A percentile compares a stretch with the other conserved stretches of the same genome.
Evolutionary conservation across 495 filamentous ascomycete genomes (phyloP).

Genomic region (Astrothelium subdiscretum): DNA sequence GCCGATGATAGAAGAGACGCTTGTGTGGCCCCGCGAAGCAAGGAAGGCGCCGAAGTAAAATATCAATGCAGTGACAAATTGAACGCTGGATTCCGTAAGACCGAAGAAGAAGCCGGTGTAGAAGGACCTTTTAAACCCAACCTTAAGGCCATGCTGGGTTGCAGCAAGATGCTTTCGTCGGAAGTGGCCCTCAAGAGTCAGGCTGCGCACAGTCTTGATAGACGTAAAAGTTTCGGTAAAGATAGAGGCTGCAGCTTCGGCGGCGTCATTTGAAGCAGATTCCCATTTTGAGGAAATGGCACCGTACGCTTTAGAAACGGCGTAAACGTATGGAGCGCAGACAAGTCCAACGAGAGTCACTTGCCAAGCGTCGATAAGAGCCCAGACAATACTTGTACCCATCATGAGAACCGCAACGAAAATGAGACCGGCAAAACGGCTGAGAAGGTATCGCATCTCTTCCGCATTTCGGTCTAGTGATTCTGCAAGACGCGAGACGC

Average conservation of each 20-base stretch:
- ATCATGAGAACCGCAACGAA: conserved; percentile 56
- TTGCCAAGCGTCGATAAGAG: conserved; percentile 64
- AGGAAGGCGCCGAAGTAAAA: conserved; percentile 73
- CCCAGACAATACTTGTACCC: conserved; percentile 57
- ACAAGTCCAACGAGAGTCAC: conserved; percentile 67
- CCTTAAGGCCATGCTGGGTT: conserved; percentile 34
- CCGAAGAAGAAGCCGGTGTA: conserved; percentile 68
- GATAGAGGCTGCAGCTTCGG: conserved; percentile 41
- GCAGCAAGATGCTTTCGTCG: conserved; percentile 49
- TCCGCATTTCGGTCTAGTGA: conserved; percentile 76
- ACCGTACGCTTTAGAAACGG: conserved; percentile 49
- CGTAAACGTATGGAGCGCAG: conserved; percentile 56
- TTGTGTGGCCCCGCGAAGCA: conserved; percentile 35
- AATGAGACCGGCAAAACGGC: conserved; percentile 60
- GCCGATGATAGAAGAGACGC: conserved; percentile 49
- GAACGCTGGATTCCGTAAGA: conserved; percentile 53
- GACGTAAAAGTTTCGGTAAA: conserved; percentile 73
- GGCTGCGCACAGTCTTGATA: conserved; percentile 65
- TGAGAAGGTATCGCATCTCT: conserved; percentile 72
- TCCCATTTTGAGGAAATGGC: conserved; percentile 61
- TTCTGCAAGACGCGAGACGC: conserved; percentile 47
- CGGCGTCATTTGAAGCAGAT: conserved; percentile 47
- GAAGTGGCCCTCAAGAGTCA: conserved; percentile 70
- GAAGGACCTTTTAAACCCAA: conserved; percentile 46
- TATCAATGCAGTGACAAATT: conserved; percentile 67